Conservation (phyloP, 2,329 filamentous ascomycete species). For the Neospermospora avenae region DNA sequence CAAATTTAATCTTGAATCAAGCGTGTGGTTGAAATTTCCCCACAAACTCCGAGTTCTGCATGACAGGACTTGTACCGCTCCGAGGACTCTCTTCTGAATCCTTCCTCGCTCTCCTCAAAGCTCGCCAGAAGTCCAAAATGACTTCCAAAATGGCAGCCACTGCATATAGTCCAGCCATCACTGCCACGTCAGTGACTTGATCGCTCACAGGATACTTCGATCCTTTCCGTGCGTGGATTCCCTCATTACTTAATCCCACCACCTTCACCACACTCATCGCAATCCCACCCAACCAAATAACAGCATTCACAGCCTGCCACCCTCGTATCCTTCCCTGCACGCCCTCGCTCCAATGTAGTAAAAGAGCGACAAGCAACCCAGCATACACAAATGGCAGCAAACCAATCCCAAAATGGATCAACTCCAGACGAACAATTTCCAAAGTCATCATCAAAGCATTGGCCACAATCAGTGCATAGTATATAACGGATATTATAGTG, state of each 20-base stretch:
- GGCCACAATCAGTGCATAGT: slow-evolving; percentile 33
- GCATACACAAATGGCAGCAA: slow-evolving; percentile 37
- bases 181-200: slow-evolving; percentile 35
- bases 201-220: slow-evolving; percentile 35
- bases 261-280: slow-evolving; percentile 33
- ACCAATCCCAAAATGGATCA: slow-evolving; percentile 34
- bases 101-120: slow-evolving; percentile 10
- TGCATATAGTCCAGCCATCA: slow-evolving; percentile 37
- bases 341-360: slow-evolving; percentile 30
- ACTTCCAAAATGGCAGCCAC: slow-evolving; percentile 32
- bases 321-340: slow-evolving; percentile 21
- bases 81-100: slow-evolving; percentile 8
- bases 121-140: slow-evolving; percentile 24
- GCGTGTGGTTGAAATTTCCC: slow-evolving; percentile 12
- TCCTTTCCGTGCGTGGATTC: slow-evolving; percentile 27
- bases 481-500: slow-evolving; percentile 23
- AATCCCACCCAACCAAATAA: slow-evolving; percentile 34
- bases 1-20: background rate
- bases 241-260: slow-evolving; percentile 33
- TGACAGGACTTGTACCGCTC: slow-evolving; percentile 17
- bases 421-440: slow-evolving; percentile 35
- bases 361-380: slow-evolving; percentile 29
- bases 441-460: slow-evolving; percentile 35
- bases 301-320: slow-evolving; percentile 30
- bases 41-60: slow-evolving; percentile 7